Evolutionary conservation across 163 green algal genomes (phyloP), one percentile per base, ranked within the genome.

Genomic region (Picocystis sp.): DNA sequence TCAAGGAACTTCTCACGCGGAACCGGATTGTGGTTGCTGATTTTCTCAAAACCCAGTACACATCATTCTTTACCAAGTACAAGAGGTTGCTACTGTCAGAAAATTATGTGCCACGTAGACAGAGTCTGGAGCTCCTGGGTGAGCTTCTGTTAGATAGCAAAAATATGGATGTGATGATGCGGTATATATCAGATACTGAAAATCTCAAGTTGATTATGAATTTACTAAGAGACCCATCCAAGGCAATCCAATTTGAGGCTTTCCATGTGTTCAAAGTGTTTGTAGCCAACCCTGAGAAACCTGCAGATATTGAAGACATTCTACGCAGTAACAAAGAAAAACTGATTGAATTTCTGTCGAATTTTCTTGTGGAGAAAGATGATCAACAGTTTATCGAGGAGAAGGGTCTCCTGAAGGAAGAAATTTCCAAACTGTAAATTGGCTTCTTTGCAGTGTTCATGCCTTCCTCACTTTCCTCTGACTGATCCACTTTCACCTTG

Each of bases 211-310:
- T 82, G 22, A 88, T 94, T 74, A 97, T 97, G 89, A 84, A 81
- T 48, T 69, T 96, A 59, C 71, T 96, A 17, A 85, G 85, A 66
- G 86, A 94, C 66, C 63, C 69, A 22, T 83, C 74, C 10, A 70
- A 77, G 9, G 87, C 63, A 72, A 97, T 97, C 48, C 87, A 96
- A 72, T 95, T 84, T 62, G 89, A 97, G 71, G 89, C 89, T 0
- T 97, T 95, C 66, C 89, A 97, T 64, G 83, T 95, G 0, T 96
- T 97, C 76, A 97, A 97, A 80, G 84, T 92, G 34, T 95, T 98
- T 81, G 87, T 96, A 45, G 87, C 84, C 48, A 95, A 95, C 71
- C 86, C 86, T 22, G 83, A 85, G 63, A 96, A 95, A 72, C 79
- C 82, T 1, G 52, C 69, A 50, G 50, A 72, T 13, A 83, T 96